Evolutionary conservation across 2,329 filamentous ascomycete species (phyloP).

Genomic region (Arthrobotrys musiformis): DNA sequence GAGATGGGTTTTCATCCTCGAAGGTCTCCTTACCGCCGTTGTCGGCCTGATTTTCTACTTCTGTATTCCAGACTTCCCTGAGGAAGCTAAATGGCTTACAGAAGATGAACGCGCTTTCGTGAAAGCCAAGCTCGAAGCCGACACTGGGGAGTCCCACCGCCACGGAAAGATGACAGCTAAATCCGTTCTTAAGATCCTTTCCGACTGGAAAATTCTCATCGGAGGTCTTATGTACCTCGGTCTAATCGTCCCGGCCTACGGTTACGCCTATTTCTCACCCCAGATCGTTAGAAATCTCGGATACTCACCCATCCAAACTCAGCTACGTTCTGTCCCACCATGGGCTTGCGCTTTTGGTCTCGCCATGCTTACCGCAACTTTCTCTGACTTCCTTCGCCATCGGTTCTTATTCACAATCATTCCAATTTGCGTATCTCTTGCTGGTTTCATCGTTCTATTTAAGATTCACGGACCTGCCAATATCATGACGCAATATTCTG

Average conservation of each 20-base stretch:
- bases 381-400: slow-evolving; percentile 78
- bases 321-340: slow-evolving; percentile 68
- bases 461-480: slow-evolving; percentile 72
- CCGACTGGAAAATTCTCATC: slow-evolving; percentile 76
- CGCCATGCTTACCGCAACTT: slow-evolving; percentile 77
- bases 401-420: slow-evolving; percentile 78
- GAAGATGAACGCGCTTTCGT: slow-evolving; percentile 76
- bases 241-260: slow-evolving; percentile 79
- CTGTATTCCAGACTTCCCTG: slow-evolving; percentile 77
- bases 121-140: slow-evolving; percentile 73
- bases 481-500: slow-evolving; percentile 75
- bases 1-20: slow-evolving; percentile 86
- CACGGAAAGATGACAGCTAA: slow-evolving; percentile 72
- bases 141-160: slow-evolving; percentile 74
- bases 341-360: slow-evolving; percentile 81
- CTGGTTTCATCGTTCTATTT: slow-evolving; percentile 80
- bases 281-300: slow-evolving; percentile 76
- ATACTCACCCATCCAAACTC: slow-evolving; percentile 68
- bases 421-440: slow-evolving; percentile 75
- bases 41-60: slow-evolving; percentile 75
- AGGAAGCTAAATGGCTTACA: slow-evolving; percentile 77
- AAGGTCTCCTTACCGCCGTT: slow-evolving; percentile 73
- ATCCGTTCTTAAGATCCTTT: slow-evolving; percentile 69
- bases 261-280: slow-evolving; percentile 81
- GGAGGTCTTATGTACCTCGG: slow-evolving; percentile 85